These are phyloP conservation scores for Marsdenia floribunda DNA, from an alignment of 257 asterid genomes.

Conservation along the genomic window DNA sequence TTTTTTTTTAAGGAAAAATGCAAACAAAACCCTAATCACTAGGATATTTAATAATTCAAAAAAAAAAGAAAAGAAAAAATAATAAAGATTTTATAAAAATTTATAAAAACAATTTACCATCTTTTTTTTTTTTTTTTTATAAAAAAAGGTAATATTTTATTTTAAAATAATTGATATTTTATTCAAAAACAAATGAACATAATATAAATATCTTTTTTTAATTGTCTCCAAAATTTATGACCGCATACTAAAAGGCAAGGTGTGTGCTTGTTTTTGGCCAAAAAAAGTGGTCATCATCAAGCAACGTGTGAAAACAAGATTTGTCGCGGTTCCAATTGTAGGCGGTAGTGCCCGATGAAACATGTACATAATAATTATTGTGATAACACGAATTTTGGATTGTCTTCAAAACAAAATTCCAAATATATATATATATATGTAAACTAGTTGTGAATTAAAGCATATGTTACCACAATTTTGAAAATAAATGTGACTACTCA, in stretches of 20 bases:
- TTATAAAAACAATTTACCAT: too few species aligned
- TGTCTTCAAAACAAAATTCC: background rate
- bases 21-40: too few species aligned
- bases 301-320: background rate
- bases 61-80: too few species aligned
- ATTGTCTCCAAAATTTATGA: background rate
- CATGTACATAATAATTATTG: background rate
- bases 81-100: too few species aligned
- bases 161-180: too few species aligned
- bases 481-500: too few species aligned
- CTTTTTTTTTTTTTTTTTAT: too few species aligned
- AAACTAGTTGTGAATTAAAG: background rate
- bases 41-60: too few species aligned
- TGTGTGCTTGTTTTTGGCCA: background rate
- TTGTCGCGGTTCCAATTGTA: background rate
- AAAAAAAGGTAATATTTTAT: too few species aligned
- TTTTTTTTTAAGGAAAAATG: too few species aligned
- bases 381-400: background rate
- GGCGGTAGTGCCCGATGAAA: background rate
- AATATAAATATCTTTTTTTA: too few species aligned
- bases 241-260: background rate
- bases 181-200: too few species aligned
- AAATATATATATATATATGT: background rate
- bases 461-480: background rate
- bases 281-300: background rate